Evolutionary conservation across 2,329 filamentous ascomycete genomes (phyloP).

Genomic region (Stachybotrys elegans): DNA sequence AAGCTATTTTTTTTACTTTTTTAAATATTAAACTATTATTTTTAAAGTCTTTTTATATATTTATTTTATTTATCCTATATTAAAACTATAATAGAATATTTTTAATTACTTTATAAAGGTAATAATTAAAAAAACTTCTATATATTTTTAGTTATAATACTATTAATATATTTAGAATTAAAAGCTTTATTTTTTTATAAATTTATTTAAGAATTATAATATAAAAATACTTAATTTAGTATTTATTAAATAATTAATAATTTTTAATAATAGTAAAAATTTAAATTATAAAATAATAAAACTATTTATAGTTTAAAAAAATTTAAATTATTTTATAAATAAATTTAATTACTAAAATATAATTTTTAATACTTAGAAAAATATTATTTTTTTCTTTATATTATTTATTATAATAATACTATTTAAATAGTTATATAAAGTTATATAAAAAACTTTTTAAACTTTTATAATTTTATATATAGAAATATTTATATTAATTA

Average conservation of each 20-base stretch:
- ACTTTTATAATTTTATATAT: slow-evolving; percentile 1
- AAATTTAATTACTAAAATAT: slow-evolving; percentile 6
- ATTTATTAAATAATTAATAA: slow-evolving; percentile 4
- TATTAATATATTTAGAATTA: slow-evolving; percentile 1
- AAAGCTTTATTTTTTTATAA: slow-evolving; percentile 1
- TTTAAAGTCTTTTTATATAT: slow-evolving; percentile 4
- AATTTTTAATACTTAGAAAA: slow-evolving; percentile 1
- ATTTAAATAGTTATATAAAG: not conserved
- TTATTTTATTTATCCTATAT: slow-evolving; percentile 11
- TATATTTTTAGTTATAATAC: slow-evolving; percentile 1
- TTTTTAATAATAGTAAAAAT: slow-evolving; percentile 6
- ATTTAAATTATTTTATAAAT: not conserved
- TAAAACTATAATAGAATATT: not conserved
- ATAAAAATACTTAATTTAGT: slow-evolving; percentile 7
- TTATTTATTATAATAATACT: not conserved
- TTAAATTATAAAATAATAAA: not conserved
- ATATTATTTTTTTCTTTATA: not conserved
- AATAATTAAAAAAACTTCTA: slow-evolving; percentile 1
- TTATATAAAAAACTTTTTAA: slow-evolving; percentile 4
- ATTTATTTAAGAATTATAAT: slow-evolving; percentile 6
- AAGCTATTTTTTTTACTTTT: slow-evolving; percentile 1
- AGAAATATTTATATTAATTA: not conserved
- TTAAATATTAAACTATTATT: slow-evolving; percentile 8
- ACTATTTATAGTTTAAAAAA: slow-evolving; percentile 6
- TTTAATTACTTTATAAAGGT: not conserved